A percentile compares a stretch with the other conserved stretches of the same genome.
These are phyloP conservation scores for Exserohilum rostratum DNA, from an alignment of 2,329 filamentous ascomycete species.

Conservation along the genomic window DNA sequence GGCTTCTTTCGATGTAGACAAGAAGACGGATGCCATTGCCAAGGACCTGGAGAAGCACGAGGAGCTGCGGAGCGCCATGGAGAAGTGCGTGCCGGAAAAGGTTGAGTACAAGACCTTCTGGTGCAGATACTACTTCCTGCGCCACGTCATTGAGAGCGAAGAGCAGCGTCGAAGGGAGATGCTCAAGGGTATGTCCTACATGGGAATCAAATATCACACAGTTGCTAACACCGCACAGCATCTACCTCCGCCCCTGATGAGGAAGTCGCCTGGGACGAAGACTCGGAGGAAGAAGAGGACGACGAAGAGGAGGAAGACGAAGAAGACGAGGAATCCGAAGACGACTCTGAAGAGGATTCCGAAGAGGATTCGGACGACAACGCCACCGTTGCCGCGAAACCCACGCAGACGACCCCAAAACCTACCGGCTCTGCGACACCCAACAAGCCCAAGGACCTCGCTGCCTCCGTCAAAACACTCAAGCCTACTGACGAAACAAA, in stretches of 20 bases:
- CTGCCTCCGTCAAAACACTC: slow-evolving; percentile 47
- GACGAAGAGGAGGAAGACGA: slow-evolving; percentile 39
- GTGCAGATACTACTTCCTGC: slow-evolving; percentile 93
- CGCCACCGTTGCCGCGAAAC: slow-evolving; percentile 11
- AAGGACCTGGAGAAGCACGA: slow-evolving; percentile 83
- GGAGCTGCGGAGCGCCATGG: slow-evolving; percentile 87
- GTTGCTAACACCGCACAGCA: slow-evolving; percentile 24
- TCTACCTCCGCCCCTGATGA: slow-evolving; percentile 77
- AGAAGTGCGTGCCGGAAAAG: slow-evolving; percentile 89
- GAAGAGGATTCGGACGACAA: slow-evolving; percentile 17
- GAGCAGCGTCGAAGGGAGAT: slow-evolving; percentile 88
- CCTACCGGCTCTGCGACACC: neutral
- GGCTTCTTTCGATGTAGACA: slow-evolving; percentile 76
- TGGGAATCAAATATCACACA: neutral
- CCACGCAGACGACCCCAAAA: slow-evolving; percentile 3
- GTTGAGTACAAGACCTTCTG: slow-evolving; percentile 92
- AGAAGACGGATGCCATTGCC: slow-evolving; percentile 83
- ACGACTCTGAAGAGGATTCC: slow-evolving; percentile 15
- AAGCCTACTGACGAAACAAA: slow-evolving; percentile 40
- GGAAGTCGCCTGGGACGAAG: slow-evolving; percentile 72
- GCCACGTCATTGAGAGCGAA: slow-evolving; percentile 90
- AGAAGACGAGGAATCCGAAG: slow-evolving; percentile 26
- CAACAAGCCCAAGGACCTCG: slow-evolving; percentile 22
- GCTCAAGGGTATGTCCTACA: slow-evolving; percentile 72
- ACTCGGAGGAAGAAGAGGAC: slow-evolving; percentile 63